Evolutionary conservation across 345 rosid genomes (phyloP).

Genomic region (Salix exigua): DNA sequence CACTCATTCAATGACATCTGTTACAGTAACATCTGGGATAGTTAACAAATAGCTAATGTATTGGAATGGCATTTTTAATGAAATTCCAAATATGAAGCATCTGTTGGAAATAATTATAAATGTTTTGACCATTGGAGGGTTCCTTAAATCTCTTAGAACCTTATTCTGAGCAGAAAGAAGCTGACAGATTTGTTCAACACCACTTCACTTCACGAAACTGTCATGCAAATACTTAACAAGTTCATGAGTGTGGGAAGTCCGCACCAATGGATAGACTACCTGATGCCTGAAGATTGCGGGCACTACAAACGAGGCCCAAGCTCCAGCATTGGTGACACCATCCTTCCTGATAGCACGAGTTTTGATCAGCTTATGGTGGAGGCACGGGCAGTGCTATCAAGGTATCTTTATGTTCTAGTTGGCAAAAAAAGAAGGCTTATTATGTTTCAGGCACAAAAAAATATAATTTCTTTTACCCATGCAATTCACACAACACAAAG

Average conservation of each 20-base stretch:
- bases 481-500: neutral
- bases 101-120: neutral
- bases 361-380: conserved; percentile 77
- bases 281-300: conserved; percentile 64
- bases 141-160: neutral
- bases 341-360: conserved; percentile 40
- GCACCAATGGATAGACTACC: conserved; percentile 69
- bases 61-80: neutral
- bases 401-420: conserved; percentile 37
- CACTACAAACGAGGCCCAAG: conserved; percentile 19
- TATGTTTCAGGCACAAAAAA: neutral
- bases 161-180: conserved; percentile 60
- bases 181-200: conserved; percentile 59
- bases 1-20: neutral
- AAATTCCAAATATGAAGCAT: neutral
- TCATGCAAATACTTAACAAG: conserved; percentile 61
- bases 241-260: conserved; percentile 77
- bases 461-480: neutral
- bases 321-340: conserved; percentile 31
- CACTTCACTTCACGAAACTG: conserved; percentile 45
- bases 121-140: conserved; percentile 1
- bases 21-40: neutral
- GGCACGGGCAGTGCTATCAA: conserved; percentile 65
- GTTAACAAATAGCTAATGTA: neutral
- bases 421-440: neutral